Base-by-base conservation (phyloP, 2,329 filamentous ascomycete genomes). In the Cadophora gregata region DNA sequence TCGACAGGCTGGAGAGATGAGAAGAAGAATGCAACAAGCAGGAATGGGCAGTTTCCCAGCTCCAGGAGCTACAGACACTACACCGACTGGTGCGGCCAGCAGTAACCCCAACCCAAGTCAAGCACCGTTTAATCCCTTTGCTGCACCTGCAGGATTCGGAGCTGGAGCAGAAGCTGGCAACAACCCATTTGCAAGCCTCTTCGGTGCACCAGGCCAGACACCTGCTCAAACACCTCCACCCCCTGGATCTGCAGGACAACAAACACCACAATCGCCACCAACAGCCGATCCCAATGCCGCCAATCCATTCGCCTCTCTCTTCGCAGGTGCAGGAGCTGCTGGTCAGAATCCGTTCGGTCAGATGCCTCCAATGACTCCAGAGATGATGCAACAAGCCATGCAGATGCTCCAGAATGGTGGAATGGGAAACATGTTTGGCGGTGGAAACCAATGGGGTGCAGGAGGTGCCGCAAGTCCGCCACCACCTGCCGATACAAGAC, bases 61-160 rank as follows among this genome's bases (percentile, higher is more conserved):
- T 59, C 96, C 96, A 1, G 96, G 96, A 9, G 89, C 91, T 24
- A 98, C 95, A 42, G 93, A 97, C 78, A 96, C 88, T 33, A 97
- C 93, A 3, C 89, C 87, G 1, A 76, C 76, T 67, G 72, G 79
- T 75, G 79, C 74, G 53, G 73, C 77, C 50, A 72, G 77, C 42
- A 73, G 71, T 24, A 75, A 72, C 42, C 74, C 75, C 25, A 65
- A 64, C 19, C 61, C 55, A 42, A 67, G 66, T 21, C 70, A 78
- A 76, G 47, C 65, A 33, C 67, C 69, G 24, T 64, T 69, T 50
- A 76, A 76, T 60, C 74, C 70, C 25, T 74, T 75, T 63, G 68
- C 77, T 65, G 75, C 78, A 63, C 78, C 74, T 66, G 70, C 66
- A 48, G 79, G 76, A 16, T 74, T 73, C 67, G 62, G 60, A 63